Conservation (phyloP, 768 basidiomycete species). For the Chalciporus chontae region DNA sequence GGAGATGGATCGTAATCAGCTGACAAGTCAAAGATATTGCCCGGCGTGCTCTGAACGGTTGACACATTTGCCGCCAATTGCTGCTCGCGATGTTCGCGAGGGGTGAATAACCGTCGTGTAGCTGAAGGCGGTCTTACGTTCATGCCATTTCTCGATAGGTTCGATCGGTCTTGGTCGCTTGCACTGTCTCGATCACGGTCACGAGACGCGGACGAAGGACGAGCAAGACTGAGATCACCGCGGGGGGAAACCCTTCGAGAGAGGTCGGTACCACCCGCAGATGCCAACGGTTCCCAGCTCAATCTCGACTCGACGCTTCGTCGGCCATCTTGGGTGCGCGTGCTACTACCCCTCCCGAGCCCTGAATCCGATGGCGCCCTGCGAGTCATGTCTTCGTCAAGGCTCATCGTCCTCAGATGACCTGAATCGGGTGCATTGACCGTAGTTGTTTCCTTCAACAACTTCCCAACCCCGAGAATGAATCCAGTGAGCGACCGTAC, state of each 20-base stretch:
- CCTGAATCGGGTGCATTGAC: slow-evolving; percentile 29
- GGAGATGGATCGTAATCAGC: slow-evolving; percentile 44
- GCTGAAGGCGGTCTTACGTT: slow-evolving; percentile 26
- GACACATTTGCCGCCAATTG: slow-evolving; percentile 16
- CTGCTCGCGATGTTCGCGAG: slow-evolving; percentile 53
- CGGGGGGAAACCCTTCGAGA: slow-evolving; percentile 27
- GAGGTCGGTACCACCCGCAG: slow-evolving; percentile 20
- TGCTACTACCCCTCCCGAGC: slow-evolving; percentile 38
- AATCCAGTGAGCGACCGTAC: slow-evolving; percentile 74
- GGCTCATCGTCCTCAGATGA: slow-evolving; percentile 49
- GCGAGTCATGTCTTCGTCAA: slow-evolving; percentile 47
- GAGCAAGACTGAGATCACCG: slow-evolving; percentile 18
- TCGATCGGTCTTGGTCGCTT: slow-evolving; percentile 25
- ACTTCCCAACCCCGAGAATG: slow-evolving; percentile 68
- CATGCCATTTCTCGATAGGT: slow-evolving; percentile 20
- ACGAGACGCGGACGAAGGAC: slow-evolving; percentile 21
- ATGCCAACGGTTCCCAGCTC: slow-evolving; percentile 40
- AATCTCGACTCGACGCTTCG: slow-evolving; percentile 47
- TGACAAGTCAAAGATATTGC: slow-evolving; percentile 29
- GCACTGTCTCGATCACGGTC: slow-evolving; percentile 23
- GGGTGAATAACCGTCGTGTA: slow-evolving; percentile 53
- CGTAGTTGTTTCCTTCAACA: slow-evolving; percentile 53
- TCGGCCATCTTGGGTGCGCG: slow-evolving; percentile 54
- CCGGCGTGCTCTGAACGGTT: slow-evolving; percentile 16
- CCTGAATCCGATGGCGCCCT: slow-evolving; percentile 32